Base-by-base conservation (phyloP, 495 filamentous ascomycete species). In the Xylaria grammica region DNA sequence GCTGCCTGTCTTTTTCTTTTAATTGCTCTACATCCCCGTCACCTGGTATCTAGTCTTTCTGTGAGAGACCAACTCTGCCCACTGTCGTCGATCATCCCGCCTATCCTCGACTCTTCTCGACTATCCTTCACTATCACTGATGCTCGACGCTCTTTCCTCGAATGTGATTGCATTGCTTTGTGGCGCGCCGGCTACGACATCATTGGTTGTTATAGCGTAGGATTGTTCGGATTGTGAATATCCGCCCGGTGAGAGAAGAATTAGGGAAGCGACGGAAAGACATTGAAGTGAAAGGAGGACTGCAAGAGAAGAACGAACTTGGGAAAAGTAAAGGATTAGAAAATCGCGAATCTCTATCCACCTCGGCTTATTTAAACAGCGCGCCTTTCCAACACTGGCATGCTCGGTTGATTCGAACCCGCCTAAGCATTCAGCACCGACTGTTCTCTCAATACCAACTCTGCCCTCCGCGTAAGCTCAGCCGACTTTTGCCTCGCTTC, bases 21-120 rank as follows among this genome's bases (percentile, higher is more conserved):
- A 55, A 55, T 63, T 57, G 26, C 53, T 50, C 44, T 52, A 57
- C 42, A 63, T 64, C 62, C 62, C 62, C 61, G 51, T 63, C 50
- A 46, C 34, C 50, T 13, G n/a, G n/a, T n/a, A 38, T 38, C 61
- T n/a, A 46, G 61, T 57, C 62, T 64, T 56, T 58, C 53, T 64
- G 62, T 44, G 62, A 64, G 62, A 58, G 44, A 50, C 53, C 53
- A 64, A 42, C 51, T 48, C 50, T n/a, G 27, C 40, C 40, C 53
- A 44, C 53, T 17, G 53, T 24, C 19, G 56, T n/a, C 60, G 38
- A 63, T 51, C 49, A 26, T 29, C n/a, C 49, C 40, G 50, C 50
- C 32, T 38, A 34, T 32, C 52, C 2, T 64, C 53, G 44, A 10
- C 48, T n/a, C n/a, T n/a, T n/a, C n/a, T n/a, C n/a, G n/a, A n/a